A percentile compares a stretch with the other conserved stretches of the same genome.
Conservation (phyloP, 139 green algal genomes). For the Chlamydomonas sp. region DNA sequence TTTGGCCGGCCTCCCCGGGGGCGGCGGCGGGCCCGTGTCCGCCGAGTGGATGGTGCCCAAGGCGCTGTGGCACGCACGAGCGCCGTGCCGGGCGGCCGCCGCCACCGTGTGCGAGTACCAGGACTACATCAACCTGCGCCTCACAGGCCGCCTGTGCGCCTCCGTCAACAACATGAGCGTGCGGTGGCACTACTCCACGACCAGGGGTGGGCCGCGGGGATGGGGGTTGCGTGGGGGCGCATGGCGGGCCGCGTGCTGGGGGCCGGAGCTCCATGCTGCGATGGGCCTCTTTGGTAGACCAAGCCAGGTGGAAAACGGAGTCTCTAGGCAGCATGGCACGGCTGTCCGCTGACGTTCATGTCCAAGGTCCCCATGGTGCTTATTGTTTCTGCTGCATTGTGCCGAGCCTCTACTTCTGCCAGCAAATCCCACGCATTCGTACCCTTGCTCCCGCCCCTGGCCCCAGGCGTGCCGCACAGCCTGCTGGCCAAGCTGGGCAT, state of each 20-base stretch:
- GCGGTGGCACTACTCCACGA: conserved; percentile 82
- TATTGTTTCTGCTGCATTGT: no score
- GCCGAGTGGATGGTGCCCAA: conserved; percentile 90
- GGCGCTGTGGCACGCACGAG: conserved; percentile 76
- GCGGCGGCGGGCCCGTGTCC: conserved; percentile 72
- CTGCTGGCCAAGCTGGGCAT: conserved; percentile 66
- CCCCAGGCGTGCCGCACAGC: conserved; percentile 20
- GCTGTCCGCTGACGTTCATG: neutral
- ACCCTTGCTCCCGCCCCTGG: neutral
- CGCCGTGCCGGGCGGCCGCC: conserved; percentile 60
- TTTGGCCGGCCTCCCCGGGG: conserved; percentile 78
- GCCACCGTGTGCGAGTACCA: conserved; percentile 82
- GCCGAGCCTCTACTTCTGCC: no score
- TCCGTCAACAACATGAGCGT: conserved; percentile 77
- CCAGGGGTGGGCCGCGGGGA: neutral
- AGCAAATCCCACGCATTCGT: neutral
- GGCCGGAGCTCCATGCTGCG: no score
- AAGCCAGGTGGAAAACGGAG: no score
- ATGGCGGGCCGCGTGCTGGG: no score
- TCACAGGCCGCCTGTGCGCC: conserved; percentile 75
- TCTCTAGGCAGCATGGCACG: neutral
- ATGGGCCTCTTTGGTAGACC: no score
- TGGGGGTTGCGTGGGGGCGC: neutral
- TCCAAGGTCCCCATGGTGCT: no score
- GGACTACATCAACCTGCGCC: conserved; percentile 80